Base-by-base conservation (phyloP, 257 asterid genomes). In the Jasminum sambac region DNA sequence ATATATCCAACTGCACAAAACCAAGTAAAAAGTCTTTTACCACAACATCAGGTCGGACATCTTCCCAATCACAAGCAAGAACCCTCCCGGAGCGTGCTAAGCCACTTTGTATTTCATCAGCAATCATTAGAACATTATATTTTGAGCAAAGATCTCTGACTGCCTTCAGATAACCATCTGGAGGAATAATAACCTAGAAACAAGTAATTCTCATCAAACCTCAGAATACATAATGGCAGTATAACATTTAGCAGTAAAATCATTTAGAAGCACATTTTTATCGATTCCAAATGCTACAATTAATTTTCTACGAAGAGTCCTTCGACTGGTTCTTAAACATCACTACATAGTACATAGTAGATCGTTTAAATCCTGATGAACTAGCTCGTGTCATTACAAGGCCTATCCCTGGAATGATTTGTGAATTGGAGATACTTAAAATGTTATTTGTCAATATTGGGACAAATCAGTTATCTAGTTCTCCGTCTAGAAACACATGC, bases 71-170 rank as follows among this genome's bases (percentile, higher is more conserved):
- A 77, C 96, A 92, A 26, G 98, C 98, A 72, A 94, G 81, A 81
- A 88, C 63, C 81, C 83, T 87, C 60, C 99, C 99, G 19, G 99
- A 88, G 36, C 98, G 92, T 69, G 95, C 98, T 76, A 94, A 82
- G 52, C 99, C 99, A 82, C 98, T 89, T 89, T 94, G 98, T 76
- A 94, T 91, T 76, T 94, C 96, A 74, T 94, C 99, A 77, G 96
- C 99, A 77, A 91, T 94, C 99, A 94, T 94, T 74, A 94, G 70
- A 73, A 91, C 64, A 57, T 89, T 91, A 77, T 84, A 89, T 76
- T 88, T 88, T 48, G 96, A 76, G 90, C 99, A 94, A 76, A 91
- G 96, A 73, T 85, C 89, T 80, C 96, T 83, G 17, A 91, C 94
- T 68, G 92, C 81, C 77, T 76, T 84, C 62, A 94, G 83, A 84